Evolutionary conservation across 495 filamentous ascomycete species (phyloP), one percentile per base, ranked within the genome.

Genomic region (Penicillium parvum): DNA sequence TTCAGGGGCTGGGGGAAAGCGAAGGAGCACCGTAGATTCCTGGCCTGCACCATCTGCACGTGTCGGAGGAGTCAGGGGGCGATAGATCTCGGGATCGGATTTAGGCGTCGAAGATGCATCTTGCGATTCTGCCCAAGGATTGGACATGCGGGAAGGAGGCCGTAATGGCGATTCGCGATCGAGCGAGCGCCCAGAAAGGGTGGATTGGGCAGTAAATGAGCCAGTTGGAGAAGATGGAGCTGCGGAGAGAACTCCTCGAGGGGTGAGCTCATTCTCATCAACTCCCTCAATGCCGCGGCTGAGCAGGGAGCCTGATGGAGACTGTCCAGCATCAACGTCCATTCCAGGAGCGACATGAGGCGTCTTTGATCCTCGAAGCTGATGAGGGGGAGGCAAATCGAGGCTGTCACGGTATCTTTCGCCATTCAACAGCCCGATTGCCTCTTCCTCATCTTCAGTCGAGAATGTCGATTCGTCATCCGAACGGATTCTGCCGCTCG

Each of bases 401-500:
- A 65, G 41, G 8, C 62, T 43, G 32, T 72, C 70, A 29, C 58
- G 60, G 36, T 71, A 73, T 22, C 54, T 50, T 30, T 76, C 71
- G 23, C 65, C 70, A 34, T 64, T 52, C 6, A 70, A 43, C 32
- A 77, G 53, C 1, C 68, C 71, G 38, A 77, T 75, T 8, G 62
- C 62, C 21, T 69, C 67, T 51, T 76, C 73, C 40, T 75, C 70
- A 25, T 75, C 70, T 14, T 64, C 65, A 8, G 68, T 61, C 16
- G 73, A 66, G 33, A 67, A 60, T 20, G 74, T 57, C 34, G 74
- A 71, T 54, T 73, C 60, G 45, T 68, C 47, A 41, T 76, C 60
- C 33, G 61, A 52, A 21, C 63, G 52, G 36, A 75, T 57, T 54
- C 78, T 55, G 20, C 75, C 61, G 50, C 74, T 90, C 1, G 90